A percentile compares a stretch with the other conserved stretches of the same genome.
Conservation (phyloP, 208 protist genomes). For the Lotmaria passim region DNA sequence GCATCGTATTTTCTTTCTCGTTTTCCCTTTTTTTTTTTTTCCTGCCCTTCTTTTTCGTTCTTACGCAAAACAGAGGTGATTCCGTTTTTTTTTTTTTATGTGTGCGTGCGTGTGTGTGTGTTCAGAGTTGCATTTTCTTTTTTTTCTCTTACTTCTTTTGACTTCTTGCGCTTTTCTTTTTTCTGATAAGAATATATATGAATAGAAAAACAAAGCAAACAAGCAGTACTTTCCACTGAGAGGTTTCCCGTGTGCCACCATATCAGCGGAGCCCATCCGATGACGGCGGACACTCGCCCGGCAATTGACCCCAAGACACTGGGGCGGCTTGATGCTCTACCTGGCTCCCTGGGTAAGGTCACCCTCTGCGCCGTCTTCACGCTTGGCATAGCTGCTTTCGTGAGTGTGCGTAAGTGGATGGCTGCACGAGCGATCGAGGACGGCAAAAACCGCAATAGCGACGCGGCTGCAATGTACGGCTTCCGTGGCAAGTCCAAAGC, state of each 20-base stretch:
- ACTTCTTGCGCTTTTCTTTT: too few species aligned
- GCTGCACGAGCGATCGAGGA: constrained; percentile 10
- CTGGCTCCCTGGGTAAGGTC: constrained; percentile 32
- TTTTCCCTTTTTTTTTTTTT: constrained; percentile 11
- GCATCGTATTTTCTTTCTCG: constrained; percentile 5
- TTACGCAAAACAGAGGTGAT: neutral
- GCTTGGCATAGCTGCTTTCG: constrained; percentile 28
- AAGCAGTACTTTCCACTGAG: too few species aligned
- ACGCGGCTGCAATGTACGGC: neutral
- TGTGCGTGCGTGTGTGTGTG: too few species aligned
- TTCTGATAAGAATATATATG: too few species aligned
- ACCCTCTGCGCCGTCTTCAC: constrained; percentile 30
- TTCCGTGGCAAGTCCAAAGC: neutral
- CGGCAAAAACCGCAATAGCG: neutral
- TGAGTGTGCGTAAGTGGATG: constrained; percentile 29
- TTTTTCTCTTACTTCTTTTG: too few species aligned
- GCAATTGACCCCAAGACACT: constrained; percentile 1
- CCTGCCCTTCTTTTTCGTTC: too few species aligned
- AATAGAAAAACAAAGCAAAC: too few species aligned
- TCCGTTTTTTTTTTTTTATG: too few species aligned
- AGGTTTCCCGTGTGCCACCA: too few species aligned
- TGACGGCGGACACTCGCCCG: constrained; percentile 3
- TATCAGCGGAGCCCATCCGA: too few species aligned
- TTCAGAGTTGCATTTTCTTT: too few species aligned
- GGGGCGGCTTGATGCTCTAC: constrained; percentile 27